Evolutionary conservation across 768 basidiomycete genomes (phyloP).

Genomic region (Xanthoconium stramineum): DNA sequence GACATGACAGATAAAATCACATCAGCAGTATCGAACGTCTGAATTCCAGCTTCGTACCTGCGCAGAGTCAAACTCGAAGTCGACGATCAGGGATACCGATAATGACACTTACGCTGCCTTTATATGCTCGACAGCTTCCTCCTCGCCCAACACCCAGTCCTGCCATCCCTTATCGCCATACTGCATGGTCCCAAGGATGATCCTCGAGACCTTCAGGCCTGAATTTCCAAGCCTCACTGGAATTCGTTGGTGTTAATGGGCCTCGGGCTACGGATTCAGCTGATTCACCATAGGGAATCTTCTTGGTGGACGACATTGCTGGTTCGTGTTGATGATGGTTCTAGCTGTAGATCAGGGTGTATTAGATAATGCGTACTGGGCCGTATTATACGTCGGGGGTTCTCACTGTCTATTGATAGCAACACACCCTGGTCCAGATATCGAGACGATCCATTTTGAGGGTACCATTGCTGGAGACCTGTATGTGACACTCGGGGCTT

Average conservation of each 20-base stretch:
- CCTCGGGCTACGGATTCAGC: not conserved
- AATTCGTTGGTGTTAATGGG: not conserved
- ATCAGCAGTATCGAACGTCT: constrained; percentile 36
- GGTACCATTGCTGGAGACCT: not conserved
- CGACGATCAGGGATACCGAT: not conserved
- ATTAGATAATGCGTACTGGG: not conserved
- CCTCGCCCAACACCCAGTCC: constrained; percentile 49
- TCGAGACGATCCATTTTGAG: not conserved
- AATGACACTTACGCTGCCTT: constrained; percentile 40
- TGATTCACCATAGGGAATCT: constrained; percentile 33
- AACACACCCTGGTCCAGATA: constrained; percentile 3
- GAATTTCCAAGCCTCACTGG: constrained; percentile 44
- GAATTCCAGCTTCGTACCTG: constrained; percentile 35
- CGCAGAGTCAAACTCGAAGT: not conserved
- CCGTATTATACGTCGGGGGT: not conserved
- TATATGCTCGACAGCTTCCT: constrained; percentile 43
- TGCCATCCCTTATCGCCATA: constrained; percentile 50
- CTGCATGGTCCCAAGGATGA: constrained; percentile 50
- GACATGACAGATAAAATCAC: constrained; percentile 14
- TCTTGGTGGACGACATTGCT: constrained; percentile 24
- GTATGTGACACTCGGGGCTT: not conserved
- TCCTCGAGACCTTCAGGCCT: constrained; percentile 48
- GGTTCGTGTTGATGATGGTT: not conserved
- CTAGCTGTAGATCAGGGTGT: not conserved
- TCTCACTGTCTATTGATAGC: constrained; percentile 22